These are phyloP conservation scores for Aspergillus thermomutatus DNA, from an alignment of 2,329 filamentous ascomycete species.

Conservation along the genomic window DNA sequence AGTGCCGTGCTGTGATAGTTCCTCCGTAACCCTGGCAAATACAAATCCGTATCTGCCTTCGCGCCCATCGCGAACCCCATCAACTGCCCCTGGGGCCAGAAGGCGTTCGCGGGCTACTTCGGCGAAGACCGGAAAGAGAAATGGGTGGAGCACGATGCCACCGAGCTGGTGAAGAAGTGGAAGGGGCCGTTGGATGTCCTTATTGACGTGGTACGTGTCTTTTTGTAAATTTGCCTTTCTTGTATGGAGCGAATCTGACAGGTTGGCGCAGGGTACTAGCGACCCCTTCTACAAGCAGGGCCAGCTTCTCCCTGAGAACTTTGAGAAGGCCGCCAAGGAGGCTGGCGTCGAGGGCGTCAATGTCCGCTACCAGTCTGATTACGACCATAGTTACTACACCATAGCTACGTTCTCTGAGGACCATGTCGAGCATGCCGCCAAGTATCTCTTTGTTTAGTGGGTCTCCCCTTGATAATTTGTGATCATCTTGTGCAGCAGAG, in stretches of 20 bases:
- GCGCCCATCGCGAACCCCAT: constrained; percentile 85
- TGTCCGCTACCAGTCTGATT: constrained; percentile 81
- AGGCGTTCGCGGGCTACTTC: constrained; percentile 90
- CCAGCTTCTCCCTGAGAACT: constrained; percentile 91
- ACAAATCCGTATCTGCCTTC: constrained; percentile 85
- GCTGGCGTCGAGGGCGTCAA: constrained; percentile 69
- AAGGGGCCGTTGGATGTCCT: constrained; percentile 70
- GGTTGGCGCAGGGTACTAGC: constrained; percentile 65
- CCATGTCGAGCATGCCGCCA: constrained; percentile 87
- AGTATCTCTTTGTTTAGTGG: constrained; percentile 66
- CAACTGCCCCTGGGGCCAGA: constrained; percentile 88
- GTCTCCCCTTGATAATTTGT: constrained; percentile 20
- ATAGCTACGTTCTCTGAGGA: constrained; percentile 88
- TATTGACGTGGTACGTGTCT: constrained; percentile 73
- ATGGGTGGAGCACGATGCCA: constrained; percentile 90
- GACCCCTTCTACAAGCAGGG: constrained; percentile 96
- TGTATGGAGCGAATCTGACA: neutral
- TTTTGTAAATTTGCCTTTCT: neutral
- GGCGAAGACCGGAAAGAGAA: constrained; percentile 66
- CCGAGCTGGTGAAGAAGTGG: constrained; percentile 78
- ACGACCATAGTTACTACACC: constrained; percentile 98
- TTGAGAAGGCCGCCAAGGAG: constrained; percentile 74
- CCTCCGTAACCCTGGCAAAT: constrained; percentile 85
- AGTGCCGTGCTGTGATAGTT: constrained; percentile 49
- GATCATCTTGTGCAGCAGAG: too few species aligned